phyloP scores from a whole-genome alignment of 2,329 filamentous ascomycete genomes.

The Waltergamsia citrina region DNA sequence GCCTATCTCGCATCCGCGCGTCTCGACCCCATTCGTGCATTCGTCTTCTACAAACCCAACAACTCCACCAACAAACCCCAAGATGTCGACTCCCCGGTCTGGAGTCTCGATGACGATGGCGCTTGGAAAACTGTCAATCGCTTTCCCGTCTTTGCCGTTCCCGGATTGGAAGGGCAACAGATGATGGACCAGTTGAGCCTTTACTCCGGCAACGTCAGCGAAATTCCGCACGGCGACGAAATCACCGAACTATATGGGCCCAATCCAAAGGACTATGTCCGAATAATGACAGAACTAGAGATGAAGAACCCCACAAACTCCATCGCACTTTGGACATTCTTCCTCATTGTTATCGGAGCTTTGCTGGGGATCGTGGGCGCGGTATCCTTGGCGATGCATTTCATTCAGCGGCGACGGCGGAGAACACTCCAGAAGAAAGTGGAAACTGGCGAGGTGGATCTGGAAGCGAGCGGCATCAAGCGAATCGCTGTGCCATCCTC shows the following conservation, averaged over 20 bases:
- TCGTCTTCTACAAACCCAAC: conserved; percentile 54
- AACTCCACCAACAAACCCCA: conserved; percentile 54
- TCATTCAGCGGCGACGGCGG: conserved; percentile 64
- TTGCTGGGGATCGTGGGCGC: conserved; percentile 56
- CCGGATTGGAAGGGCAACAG: conserved; percentile 52
- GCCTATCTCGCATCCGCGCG: conserved; percentile 60
- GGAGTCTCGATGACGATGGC: conserved; percentile 61
- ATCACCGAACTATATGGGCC: conserved; percentile 45
- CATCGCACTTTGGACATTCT: conserved; percentile 75
- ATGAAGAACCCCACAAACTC: conserved; percentile 39
- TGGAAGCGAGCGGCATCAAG: conserved; percentile 80
- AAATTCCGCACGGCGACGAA: conserved; percentile 47
- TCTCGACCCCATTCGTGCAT: conserved; percentile 48
- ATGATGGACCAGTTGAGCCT: conserved; percentile 63
- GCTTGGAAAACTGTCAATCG: conserved; percentile 63
- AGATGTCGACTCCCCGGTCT: conserved; percentile 49
- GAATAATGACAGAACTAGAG: conserved; percentile 47
- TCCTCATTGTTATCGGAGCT: conserved; percentile 61
- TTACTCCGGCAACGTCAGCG: conserved; percentile 68
- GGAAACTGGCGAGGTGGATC: conserved; percentile 68
- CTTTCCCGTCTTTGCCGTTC: conserved; percentile 78
- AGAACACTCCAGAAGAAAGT: conserved; percentile 60
- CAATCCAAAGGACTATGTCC: conserved; percentile 48
- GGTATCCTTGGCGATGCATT: conserved; percentile 67
- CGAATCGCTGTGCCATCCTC: conserved; percentile 65